These are phyloP conservation scores for Trametes polyzona DNA, from an alignment of 1,284 basidiomycete species.

Conservation along the genomic window DNA sequence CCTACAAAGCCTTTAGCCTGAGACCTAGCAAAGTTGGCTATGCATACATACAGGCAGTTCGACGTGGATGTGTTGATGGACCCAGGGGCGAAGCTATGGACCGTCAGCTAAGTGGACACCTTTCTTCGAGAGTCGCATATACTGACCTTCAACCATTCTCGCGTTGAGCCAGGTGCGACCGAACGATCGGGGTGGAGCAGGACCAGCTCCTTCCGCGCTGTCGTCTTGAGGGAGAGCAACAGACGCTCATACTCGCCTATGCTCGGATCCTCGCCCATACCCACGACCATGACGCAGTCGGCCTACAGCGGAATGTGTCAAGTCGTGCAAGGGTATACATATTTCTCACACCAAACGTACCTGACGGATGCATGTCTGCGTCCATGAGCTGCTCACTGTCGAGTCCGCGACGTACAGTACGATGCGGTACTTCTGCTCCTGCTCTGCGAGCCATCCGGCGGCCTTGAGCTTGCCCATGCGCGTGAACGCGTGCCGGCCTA, in stretches of 20 bases:
- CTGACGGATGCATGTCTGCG: constrained; percentile 95
- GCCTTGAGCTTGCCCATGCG: constrained; percentile 95
- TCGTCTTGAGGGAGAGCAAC: constrained; percentile 93
- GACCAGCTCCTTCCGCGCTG: constrained; percentile 95
- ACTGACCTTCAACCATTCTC: constrained; percentile 92
- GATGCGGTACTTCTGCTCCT: constrained; percentile 89
- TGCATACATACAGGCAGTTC: constrained; percentile 75
- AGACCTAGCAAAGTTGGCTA: background rate
- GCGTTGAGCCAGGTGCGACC: constrained; percentile 89
- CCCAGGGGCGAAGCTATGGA: constrained; percentile 86
- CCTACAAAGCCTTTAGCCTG: constrained; percentile 41
- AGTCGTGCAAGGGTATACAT: background rate
- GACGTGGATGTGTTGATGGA: constrained; percentile 91
- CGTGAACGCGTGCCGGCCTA: constrained; percentile 92
- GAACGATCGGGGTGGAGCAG: constrained; percentile 92
- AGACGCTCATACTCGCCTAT: constrained; percentile 94
- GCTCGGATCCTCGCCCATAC: constrained; percentile 90
- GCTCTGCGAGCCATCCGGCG: constrained; percentile 92
- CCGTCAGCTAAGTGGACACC: background rate
- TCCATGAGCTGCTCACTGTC: constrained; percentile 91
- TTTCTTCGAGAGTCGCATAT: background rate
- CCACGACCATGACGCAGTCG: constrained; percentile 94
- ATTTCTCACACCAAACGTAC: constrained; percentile 41
- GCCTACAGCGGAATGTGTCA: constrained; percentile 58
- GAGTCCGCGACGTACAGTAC: constrained; percentile 96